Conservation (phyloP, 1,139 yeast species). For the Yarrowia galli region DNA sequence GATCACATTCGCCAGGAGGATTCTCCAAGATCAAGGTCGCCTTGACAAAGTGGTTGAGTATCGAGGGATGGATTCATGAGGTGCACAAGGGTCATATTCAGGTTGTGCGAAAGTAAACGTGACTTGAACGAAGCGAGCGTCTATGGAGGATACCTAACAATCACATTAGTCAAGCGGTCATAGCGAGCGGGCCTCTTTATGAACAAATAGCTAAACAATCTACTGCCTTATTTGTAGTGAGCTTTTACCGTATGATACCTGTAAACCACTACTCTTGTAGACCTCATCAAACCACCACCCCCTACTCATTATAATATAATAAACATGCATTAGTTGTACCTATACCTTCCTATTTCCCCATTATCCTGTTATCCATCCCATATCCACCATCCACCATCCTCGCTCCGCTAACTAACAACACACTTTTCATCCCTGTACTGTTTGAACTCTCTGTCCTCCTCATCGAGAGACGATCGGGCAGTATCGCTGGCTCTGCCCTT, state of each 20-base stretch:
- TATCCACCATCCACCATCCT: too few species aligned
- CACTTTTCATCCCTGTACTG: slow-evolving; percentile 37
- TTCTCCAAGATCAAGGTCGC: slow-evolving; percentile 21
- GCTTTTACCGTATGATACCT: too few species aligned
- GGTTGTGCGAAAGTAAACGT: slow-evolving; percentile 10
- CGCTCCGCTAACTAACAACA: background rate
- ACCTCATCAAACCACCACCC: background rate
- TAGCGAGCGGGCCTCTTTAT: too few species aligned
- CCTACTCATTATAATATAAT: too few species aligned
- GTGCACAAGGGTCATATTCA: slow-evolving; percentile 25
- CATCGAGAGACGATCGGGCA: slow-evolving; percentile 29
- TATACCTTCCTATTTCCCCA: background rate
- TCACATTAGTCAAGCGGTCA: too few species aligned
- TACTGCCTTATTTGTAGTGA: too few species aligned
- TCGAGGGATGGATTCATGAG: slow-evolving; percentile 16
- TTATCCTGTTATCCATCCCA: background rate
- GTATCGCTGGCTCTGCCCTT: slow-evolving; percentile 14
- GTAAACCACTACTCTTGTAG: too few species aligned
- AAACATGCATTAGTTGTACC: slow-evolving; percentile 15
- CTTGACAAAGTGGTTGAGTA: slow-evolving; percentile 1
- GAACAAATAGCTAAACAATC: too few species aligned
- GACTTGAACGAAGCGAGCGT: background rate
- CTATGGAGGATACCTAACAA: too few species aligned
- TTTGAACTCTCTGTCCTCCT: slow-evolving; percentile 24
- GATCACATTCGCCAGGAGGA: background rate